phyloP scores from a whole-genome alignment of 306 rosid species.

The Canavalia gladiata region DNA sequence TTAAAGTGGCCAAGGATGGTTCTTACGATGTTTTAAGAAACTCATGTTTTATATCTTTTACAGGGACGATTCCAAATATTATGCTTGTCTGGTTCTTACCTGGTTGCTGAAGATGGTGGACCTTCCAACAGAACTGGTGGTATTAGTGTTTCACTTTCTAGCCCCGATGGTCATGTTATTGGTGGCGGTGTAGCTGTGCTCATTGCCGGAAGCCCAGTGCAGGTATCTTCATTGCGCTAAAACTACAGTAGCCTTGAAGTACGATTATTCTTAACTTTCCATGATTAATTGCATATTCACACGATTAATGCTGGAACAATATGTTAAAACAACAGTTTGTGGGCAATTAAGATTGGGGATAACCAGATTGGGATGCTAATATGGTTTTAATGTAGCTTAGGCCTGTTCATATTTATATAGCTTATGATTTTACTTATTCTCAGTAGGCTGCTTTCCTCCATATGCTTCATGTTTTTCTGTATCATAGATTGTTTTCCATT shows the following conservation, averaged over 20 bases:
- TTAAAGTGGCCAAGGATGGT: slow-evolving; percentile 14
- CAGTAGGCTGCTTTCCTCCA: not conserved
- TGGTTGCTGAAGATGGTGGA: slow-evolving; percentile 94
- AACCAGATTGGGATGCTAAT: not conserved
- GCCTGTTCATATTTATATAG: not conserved
- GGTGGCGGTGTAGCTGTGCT: slow-evolving; percentile 90
- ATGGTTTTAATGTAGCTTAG: not conserved
- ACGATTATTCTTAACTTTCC: not conserved
- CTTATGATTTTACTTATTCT: no score
- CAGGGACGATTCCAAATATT: slow-evolving; percentile 95
- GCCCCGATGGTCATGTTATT: slow-evolving; percentile 88
- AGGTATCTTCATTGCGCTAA: slow-evolving; percentile 63
- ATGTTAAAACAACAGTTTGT: slow-evolving; percentile 12
- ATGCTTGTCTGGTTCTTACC: slow-evolving; percentile 94
- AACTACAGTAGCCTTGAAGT: not conserved
- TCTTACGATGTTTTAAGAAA: slow-evolving; percentile 27
- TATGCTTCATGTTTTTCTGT: not conserved
- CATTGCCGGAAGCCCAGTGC: slow-evolving; percentile 84
- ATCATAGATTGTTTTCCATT: slow-evolving; percentile 17
- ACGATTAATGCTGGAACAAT: not conserved
- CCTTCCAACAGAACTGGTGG: slow-evolving; percentile 89
- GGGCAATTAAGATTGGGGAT: not conserved
- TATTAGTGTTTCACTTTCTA: slow-evolving; percentile 82
- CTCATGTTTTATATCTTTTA: slow-evolving; percentile 28
- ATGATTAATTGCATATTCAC: not conserved